These are phyloP conservation scores for Tolypocladium nubicola DNA, from an alignment of 2,329 filamentous ascomycete species.

Conservation along the genomic window DNA sequence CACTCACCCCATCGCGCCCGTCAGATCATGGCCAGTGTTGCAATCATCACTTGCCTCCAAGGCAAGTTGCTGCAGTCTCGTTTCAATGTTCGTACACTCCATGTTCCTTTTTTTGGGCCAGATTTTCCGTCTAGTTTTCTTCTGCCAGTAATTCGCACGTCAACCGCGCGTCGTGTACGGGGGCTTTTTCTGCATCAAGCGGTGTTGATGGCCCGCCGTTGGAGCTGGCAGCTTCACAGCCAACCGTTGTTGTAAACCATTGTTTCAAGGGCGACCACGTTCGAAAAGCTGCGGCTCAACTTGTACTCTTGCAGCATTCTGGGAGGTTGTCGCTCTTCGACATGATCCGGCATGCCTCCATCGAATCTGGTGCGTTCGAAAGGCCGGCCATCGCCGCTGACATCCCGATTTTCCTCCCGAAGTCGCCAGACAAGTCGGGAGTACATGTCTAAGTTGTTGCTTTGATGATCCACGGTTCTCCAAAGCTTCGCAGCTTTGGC, in stretches of 20 bases:
- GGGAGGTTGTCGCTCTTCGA: slow-evolving; percentile 10
- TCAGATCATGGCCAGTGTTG: background rate
- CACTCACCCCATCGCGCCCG: background rate
- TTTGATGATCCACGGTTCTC: slow-evolving; percentile 1
- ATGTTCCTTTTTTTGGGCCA: background rate
- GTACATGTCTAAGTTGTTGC: slow-evolving; percentile 11
- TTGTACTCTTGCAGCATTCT: background rate
- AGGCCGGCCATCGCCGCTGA: background rate
- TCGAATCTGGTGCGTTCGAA: background rate
- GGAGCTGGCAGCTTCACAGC: background rate
- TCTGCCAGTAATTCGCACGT: background rate
- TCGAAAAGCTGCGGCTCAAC: background rate
- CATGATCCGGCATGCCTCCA: slow-evolving; percentile 8
- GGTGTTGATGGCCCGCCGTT: background rate
- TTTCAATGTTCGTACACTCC: background rate
- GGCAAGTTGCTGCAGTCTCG: background rate
- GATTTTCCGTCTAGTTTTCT: background rate
- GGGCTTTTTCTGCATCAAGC: background rate
- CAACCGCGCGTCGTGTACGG: background rate
- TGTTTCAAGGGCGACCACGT: background rate
- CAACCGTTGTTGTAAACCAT: background rate
- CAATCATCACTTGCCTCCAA: background rate
- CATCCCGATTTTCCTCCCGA: background rate
- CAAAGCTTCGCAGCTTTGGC: background rate
- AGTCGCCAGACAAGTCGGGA: slow-evolving; percentile 4